Percentiles rank a stretch among this genome's conserved stretches.
Evolutionary conservation across 2,329 filamentous ascomycete genomes (phyloP).

Genomic region (Scolecobasidium constrictum): DNA sequence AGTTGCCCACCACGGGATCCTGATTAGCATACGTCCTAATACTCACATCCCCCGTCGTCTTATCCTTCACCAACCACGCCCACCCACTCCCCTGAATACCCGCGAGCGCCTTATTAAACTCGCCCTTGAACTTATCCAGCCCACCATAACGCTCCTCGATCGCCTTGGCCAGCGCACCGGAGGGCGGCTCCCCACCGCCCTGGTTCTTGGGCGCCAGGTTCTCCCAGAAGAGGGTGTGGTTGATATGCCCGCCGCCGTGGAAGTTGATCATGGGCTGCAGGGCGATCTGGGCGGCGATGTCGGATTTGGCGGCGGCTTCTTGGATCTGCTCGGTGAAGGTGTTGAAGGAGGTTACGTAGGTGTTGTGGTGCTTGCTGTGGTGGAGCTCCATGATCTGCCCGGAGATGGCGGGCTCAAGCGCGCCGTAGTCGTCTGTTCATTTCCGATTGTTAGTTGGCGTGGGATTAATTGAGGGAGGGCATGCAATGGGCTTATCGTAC

Average conservation of each 20-base stretch:
- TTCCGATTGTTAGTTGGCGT: slow-evolving; percentile 4
- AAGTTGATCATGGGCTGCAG: slow-evolving; percentile 52
- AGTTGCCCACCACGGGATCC: slow-evolving; percentile 77
- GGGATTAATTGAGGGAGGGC: no score
- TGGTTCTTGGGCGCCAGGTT: slow-evolving; percentile 56
- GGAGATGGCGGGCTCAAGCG: slow-evolving; percentile 74
- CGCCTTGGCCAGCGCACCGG: slow-evolving; percentile 43
- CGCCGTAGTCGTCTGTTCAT: slow-evolving; percentile 81
- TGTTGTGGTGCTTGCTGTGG: slow-evolving; percentile 89
- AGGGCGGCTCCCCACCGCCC: slow-evolving; percentile 54
- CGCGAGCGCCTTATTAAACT: slow-evolving; percentile 53
- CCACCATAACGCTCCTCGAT: slow-evolving; percentile 51
- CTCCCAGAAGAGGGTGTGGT: slow-evolving; percentile 60
- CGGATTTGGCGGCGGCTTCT: slow-evolving; percentile 42
- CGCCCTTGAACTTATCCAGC: slow-evolving; percentile 48
- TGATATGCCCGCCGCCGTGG: slow-evolving; percentile 55
- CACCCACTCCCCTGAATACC: slow-evolving; percentile 56
- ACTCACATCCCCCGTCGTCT: slow-evolving; percentile 46
- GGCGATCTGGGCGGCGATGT: slow-evolving; percentile 44
- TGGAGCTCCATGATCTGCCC: slow-evolving; percentile 95
- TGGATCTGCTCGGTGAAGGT: slow-evolving; percentile 61
- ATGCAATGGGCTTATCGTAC: slow-evolving; percentile 38
- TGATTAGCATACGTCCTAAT: slow-evolving; percentile 74
- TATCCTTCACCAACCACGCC: slow-evolving; percentile 53
- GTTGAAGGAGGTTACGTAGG: slow-evolving; percentile 87